Conservation (phyloP, 352 stramenopile genomes). For the Pythium sp. region DNA sequence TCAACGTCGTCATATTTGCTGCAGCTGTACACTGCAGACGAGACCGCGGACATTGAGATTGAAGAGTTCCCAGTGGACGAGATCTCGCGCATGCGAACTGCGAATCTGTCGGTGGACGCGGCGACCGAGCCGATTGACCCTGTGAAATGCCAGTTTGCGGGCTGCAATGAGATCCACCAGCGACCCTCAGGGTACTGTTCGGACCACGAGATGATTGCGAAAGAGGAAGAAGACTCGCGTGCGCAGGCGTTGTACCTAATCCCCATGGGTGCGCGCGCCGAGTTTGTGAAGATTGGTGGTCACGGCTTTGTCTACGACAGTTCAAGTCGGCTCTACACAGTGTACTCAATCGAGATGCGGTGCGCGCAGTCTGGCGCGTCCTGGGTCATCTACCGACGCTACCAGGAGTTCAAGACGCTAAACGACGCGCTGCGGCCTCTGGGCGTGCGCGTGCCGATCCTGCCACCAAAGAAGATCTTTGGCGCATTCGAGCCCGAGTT, state of each 20-base stretch:
- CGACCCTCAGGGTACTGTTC: slow-evolving; percentile 67
- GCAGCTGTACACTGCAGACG: slow-evolving; percentile 73
- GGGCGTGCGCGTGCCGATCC: slow-evolving; percentile 66
- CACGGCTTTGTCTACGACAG: slow-evolving; percentile 77
- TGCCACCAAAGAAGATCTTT: slow-evolving; percentile 84
- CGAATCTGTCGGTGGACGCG: slow-evolving; percentile 46
- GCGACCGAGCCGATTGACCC: slow-evolving; percentile 17
- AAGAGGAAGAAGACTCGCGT: slow-evolving; percentile 78
- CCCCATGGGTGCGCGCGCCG: slow-evolving; percentile 53
- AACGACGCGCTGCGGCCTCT: slow-evolving; percentile 60
- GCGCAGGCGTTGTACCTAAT: slow-evolving; percentile 82
- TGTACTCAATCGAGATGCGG: slow-evolving; percentile 78
- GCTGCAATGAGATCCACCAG: slow-evolving; percentile 62
- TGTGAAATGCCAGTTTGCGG: slow-evolving; percentile 45
- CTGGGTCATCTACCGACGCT: slow-evolving; percentile 83
- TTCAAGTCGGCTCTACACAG: slow-evolving; percentile 73
- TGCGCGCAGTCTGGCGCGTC: slow-evolving; percentile 68
- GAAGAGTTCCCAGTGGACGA: slow-evolving; percentile 40
- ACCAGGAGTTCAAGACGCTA: slow-evolving; percentile 82
- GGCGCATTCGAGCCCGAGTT: slow-evolving; percentile 83
- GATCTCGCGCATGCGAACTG: slow-evolving; percentile 34
- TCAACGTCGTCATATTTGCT: slow-evolving; percentile 69
- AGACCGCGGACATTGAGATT: slow-evolving; percentile 81
- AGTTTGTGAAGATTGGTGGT: slow-evolving; percentile 75
- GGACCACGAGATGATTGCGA: slow-evolving; percentile 76